Evolutionary conservation across 192 early-diverging fungal species (phyloP).

Genomic region (Umbelopsis vinacea): DNA sequence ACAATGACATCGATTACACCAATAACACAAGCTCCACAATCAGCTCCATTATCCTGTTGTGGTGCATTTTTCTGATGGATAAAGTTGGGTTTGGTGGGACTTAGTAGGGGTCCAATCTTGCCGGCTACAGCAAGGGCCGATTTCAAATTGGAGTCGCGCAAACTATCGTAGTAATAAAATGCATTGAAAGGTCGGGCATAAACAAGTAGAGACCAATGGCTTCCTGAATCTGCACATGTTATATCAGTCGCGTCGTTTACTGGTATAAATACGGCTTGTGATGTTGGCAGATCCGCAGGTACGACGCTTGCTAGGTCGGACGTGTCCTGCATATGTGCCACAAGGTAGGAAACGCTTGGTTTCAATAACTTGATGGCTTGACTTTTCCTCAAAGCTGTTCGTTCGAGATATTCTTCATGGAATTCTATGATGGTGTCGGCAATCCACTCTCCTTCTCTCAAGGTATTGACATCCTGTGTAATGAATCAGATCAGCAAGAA

Average conservation of each 20-base stretch:
- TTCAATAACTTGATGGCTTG: constrained; percentile 12
- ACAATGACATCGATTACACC: constrained; percentile 15
- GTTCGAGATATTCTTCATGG: constrained; percentile 30
- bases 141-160: constrained; percentile 14
- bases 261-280: constrained; percentile 28
- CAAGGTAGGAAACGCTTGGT: constrained; percentile 26
- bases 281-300: constrained; percentile 12
- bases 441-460: constrained; percentile 23
- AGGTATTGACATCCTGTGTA: constrained; percentile 20
- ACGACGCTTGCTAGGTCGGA: constrained; percentile 18
- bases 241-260: constrained; percentile 27
- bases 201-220: constrained; percentile 35
- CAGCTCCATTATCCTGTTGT: constrained; percentile 31
- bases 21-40: constrained; percentile 31
- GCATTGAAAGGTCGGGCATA: constrained; percentile 19
- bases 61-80: constrained; percentile 1
- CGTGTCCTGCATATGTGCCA: constrained; percentile 21
- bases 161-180: constrained; percentile 35
- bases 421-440: constrained; percentile 35
- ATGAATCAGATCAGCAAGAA: neutral
- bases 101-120: constrained; percentile 8
- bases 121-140: neutral
- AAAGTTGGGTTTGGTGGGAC: neutral
- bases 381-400: constrained; percentile 7
- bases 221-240: constrained; percentile 22